Conservation (phyloP, 192 early-diverging fungal species). For the Pilobolus umbonatus region DNA sequence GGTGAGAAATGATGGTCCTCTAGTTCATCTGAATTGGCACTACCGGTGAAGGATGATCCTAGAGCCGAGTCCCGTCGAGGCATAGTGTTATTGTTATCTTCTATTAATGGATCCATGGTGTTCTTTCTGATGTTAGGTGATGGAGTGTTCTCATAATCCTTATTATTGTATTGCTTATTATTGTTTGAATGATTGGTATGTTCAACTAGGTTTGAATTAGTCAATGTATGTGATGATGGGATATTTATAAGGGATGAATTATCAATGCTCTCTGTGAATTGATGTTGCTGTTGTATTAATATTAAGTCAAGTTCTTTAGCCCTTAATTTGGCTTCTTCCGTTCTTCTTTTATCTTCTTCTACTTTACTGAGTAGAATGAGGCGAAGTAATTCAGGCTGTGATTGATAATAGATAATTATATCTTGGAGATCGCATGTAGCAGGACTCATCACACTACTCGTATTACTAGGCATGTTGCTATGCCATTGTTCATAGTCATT, state of each 20-base stretch:
- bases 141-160: not conserved
- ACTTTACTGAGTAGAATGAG: slow-evolving; percentile 52
- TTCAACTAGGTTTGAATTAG: not conserved
- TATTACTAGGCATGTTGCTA: not conserved
- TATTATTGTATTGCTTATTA: not conserved
- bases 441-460: not conserved
- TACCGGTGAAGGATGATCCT: slow-evolving; percentile 16
- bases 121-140: slow-evolving; percentile 8
- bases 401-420: slow-evolving; percentile 40
- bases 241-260: not conserved
- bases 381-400: slow-evolving; percentile 48
- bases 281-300: slow-evolving; percentile 27
- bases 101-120: not conserved
- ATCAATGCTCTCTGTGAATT: slow-evolving; percentile 2
- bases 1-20: slow-evolving; percentile 3
- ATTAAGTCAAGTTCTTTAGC: slow-evolving; percentile 45
- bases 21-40: slow-evolving; percentile 20
- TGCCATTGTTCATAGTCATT: not conserved
- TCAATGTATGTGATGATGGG: not conserved
- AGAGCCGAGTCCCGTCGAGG: slow-evolving; percentile 15
- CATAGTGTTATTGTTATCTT: not conserved
- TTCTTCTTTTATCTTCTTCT: slow-evolving; percentile 51
- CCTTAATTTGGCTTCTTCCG: slow-evolving; percentile 51
- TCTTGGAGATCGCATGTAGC: slow-evolving; percentile 42
- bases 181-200: not conserved